Conservation (phyloP, 352 stramenopile species). For the Pythium graminicola region DNA sequence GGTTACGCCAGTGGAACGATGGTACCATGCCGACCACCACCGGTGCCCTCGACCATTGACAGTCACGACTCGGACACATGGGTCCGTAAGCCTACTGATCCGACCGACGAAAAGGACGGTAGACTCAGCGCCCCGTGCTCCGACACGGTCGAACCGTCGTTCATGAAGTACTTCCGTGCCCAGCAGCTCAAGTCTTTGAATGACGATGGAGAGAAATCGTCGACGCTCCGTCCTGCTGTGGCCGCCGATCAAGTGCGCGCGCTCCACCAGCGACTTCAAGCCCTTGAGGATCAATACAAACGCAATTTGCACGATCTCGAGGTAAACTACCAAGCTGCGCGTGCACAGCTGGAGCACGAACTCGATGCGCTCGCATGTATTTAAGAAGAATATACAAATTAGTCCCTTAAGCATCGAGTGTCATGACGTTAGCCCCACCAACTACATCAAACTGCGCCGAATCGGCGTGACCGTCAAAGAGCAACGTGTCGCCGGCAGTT, state of each 20-base stretch:
- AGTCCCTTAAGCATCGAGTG: constrained; percentile 44
- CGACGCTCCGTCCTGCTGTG: constrained; percentile 16
- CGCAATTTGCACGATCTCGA: constrained; percentile 35
- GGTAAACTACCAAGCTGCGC: constrained; percentile 39
- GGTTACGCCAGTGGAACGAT: constrained; percentile 21
- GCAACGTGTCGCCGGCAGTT: constrained; percentile 20
- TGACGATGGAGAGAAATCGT: constrained; percentile 11
- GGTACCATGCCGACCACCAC: constrained; percentile 21
- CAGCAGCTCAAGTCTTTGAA: constrained; percentile 10
- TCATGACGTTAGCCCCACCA: constrained; percentile 81
- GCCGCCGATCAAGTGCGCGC: constrained; percentile 14
- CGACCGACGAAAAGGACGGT: too few species aligned
- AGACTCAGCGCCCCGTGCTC: too few species aligned
- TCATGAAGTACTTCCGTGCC: constrained; percentile 78
- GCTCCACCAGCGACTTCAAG: constrained; percentile 41
- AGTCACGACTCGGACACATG: constrained; percentile 19
- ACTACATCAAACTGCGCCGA: constrained; percentile 73
- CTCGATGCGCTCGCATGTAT: constrained; percentile 32
- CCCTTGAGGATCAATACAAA: constrained; percentile 49
- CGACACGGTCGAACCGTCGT: constrained; percentile 45
- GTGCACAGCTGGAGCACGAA: constrained; percentile 40
- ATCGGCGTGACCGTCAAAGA: constrained; percentile 59
- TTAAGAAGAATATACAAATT: constrained; percentile 2
- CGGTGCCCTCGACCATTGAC: not conserved
- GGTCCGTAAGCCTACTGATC: constrained; percentile 9